phyloP scores from a whole-genome alignment of 2,329 filamentous ascomycete genomes.

The Aspergillus latus region DNA sequence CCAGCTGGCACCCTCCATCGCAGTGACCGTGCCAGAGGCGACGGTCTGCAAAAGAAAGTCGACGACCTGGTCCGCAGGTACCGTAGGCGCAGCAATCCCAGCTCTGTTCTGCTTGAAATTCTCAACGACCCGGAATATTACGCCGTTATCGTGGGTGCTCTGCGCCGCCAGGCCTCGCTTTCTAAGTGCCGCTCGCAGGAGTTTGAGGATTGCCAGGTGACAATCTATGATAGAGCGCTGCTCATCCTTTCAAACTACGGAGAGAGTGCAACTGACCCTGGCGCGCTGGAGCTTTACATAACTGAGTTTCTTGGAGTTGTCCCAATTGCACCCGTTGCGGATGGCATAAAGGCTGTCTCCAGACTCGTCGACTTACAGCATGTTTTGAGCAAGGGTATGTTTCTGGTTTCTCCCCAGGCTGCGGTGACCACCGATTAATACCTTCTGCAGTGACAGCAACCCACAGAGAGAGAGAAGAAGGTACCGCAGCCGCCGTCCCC shows the following conservation, averaged over 20 bases:
- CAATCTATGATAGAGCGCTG: conserved; percentile 43
- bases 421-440: background rate
- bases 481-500: background rate
- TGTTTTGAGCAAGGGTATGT: conserved; percentile 27
- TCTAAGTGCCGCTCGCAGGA: conserved; percentile 37
- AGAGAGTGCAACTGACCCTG: conserved; percentile 28
- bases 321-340: conserved; percentile 15
- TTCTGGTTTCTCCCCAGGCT: background rate
- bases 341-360: conserved; percentile 27
- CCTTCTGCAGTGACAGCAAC: background rate
- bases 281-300: conserved; percentile 40
- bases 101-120: conserved; percentile 31
- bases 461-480: background rate
- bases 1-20: background rate
- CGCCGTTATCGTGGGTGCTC: conserved; percentile 30
- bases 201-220: conserved; percentile 39
- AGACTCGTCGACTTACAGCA: conserved; percentile 30
- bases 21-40: conserved; percentile 1
- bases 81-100: conserved; percentile 25
- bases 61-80: conserved; percentile 32
- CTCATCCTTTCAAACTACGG: conserved; percentile 36
- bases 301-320: conserved; percentile 40
- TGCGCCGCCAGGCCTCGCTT: conserved; percentile 37
- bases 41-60: conserved; percentile 16
- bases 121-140: conserved; percentile 26